These are phyloP conservation scores for Botrytis medusae DNA, from an alignment of 2,329 filamentous ascomycete species.

Conservation along the genomic window DNA sequence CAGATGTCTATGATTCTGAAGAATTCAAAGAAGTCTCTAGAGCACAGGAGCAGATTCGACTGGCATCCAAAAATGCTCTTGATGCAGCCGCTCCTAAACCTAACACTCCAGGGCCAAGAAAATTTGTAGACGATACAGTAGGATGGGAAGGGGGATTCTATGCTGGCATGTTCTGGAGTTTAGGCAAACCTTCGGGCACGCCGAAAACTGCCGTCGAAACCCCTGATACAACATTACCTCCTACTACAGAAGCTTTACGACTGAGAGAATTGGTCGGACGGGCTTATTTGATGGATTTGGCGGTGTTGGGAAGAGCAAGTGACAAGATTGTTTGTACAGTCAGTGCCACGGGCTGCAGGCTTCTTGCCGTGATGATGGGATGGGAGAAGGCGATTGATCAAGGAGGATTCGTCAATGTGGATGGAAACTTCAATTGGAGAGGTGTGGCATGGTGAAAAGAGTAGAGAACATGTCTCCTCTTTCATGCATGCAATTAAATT, in stretches of 20 bases:
- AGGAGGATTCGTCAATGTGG: slow-evolving; percentile 75
- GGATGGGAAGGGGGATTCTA: slow-evolving; percentile 92
- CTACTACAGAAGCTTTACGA: slow-evolving; percentile 53
- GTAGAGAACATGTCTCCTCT: background rate
- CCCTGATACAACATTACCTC: slow-evolving; percentile 40
- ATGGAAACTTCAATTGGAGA: slow-evolving; percentile 65
- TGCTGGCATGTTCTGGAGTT: slow-evolving; percentile 74
- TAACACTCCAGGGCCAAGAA: slow-evolving; percentile 51
- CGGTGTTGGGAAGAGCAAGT: slow-evolving; percentile 65
- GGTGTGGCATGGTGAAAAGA: slow-evolving; percentile 39
- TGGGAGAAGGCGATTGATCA: slow-evolving; percentile 67
- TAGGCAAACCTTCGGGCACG: slow-evolving; percentile 51
- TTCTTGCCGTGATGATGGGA: slow-evolving; percentile 84
- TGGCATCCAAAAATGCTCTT: slow-evolving; percentile 63
- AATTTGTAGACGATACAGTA: slow-evolving; percentile 72
- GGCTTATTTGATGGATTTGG: slow-evolving; percentile 80
- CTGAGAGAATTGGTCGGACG: slow-evolving; percentile 73
- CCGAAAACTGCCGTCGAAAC: slow-evolving; percentile 39
- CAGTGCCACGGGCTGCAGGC: slow-evolving; percentile 68
- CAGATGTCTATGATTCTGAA: slow-evolving; percentile 65
- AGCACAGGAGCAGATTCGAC: slow-evolving; percentile 74
- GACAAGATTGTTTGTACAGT: slow-evolving; percentile 77
- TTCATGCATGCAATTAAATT: background rate
- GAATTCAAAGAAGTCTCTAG: slow-evolving; percentile 60
- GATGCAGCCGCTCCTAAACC: slow-evolving; percentile 40